phyloP scores from a whole-genome alignment of 129 eudicot species.

The Oenanthe sinensis region DNA sequence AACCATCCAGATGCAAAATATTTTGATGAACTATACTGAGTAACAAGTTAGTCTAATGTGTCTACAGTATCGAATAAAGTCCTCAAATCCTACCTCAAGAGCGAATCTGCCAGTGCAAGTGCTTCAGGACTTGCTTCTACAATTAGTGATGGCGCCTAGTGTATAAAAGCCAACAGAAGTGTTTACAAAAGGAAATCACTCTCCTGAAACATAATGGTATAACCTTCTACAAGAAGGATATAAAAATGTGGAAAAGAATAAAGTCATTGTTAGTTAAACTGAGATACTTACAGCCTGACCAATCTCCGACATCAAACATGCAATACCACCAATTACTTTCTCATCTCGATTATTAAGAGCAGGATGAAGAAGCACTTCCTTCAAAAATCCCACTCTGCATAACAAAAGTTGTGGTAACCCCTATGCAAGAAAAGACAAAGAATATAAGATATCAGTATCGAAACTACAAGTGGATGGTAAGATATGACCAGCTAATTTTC shows the following conservation, averaged over 20 bases:
- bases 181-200: constrained; percentile 4
- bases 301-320: constrained; percentile 95
- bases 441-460: neutral
- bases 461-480: neutral
- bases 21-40: neutral
- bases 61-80: neutral
- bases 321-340: constrained; percentile 74
- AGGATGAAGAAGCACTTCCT: constrained; percentile 72
- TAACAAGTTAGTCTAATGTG: neutral
- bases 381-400: constrained; percentile 65
- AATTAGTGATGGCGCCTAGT: constrained; percentile 77
- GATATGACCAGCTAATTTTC: neutral
- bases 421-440: constrained; percentile 26
- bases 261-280: neutral
- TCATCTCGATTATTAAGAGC: constrained; percentile 74
- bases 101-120: constrained; percentile 72
- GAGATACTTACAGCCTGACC: constrained; percentile 89
- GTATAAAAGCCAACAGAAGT: constrained; percentile 13
- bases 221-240: constrained; percentile 15
- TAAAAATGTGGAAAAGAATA: neutral
- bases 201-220: neutral
- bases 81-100: constrained; percentile 54
- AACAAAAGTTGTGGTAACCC: constrained; percentile 84
- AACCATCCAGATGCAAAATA: neutral
- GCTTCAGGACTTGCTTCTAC: constrained; percentile 75